Conservation (phyloP, 441 rosid species). For the Bruguiera hainesii region DNA sequence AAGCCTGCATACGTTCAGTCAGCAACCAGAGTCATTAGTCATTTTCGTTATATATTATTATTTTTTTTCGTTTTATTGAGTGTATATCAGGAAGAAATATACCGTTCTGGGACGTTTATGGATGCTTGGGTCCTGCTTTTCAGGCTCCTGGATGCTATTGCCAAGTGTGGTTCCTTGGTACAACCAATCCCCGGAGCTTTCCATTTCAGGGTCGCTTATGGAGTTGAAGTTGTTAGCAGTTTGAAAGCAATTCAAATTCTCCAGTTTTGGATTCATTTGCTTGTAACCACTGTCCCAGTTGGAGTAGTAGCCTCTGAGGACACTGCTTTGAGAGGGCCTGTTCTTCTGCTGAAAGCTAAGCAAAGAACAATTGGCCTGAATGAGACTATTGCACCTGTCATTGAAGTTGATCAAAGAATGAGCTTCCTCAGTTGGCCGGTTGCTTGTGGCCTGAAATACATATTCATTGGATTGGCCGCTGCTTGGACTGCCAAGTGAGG, state of each 20-base stretch:
- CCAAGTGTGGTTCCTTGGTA: conserved; percentile 42
- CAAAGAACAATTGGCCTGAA: conserved; percentile 45
- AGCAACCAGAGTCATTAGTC: conserved; percentile 10
- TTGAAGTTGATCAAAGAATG: conserved; percentile 64
- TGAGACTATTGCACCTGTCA: conserved; percentile 21
- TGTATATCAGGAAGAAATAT: conserved; percentile 4
- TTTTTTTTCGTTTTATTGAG: not conserved
- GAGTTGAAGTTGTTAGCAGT: conserved; percentile 37
- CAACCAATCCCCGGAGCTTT: conserved; percentile 48
- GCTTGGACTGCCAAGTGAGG: conserved; percentile 41
- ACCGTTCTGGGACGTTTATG: conserved; percentile 63
- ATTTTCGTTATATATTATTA: not conserved
- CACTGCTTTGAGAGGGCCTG: conserved; percentile 19
- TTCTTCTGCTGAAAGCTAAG: conserved; percentile 59
- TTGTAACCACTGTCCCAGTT: conserved; percentile 43
- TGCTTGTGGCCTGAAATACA: conserved; percentile 21
- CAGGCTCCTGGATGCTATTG: conserved; percentile 38
- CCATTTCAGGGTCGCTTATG: conserved; percentile 18
- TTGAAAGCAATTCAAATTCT: conserved; percentile 37
- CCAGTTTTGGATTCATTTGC: conserved; percentile 35
- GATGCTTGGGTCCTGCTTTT: conserved; percentile 33
- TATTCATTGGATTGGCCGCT: conserved; percentile 43
- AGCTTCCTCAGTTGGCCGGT: conserved; percentile 32
- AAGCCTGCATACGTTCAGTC: conserved; percentile 50
- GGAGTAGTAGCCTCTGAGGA: conserved; percentile 27